These are phyloP conservation scores for Phytophthora idaei DNA, from an alignment of 352 stramenopile genomes.

Conservation along the genomic window DNA sequence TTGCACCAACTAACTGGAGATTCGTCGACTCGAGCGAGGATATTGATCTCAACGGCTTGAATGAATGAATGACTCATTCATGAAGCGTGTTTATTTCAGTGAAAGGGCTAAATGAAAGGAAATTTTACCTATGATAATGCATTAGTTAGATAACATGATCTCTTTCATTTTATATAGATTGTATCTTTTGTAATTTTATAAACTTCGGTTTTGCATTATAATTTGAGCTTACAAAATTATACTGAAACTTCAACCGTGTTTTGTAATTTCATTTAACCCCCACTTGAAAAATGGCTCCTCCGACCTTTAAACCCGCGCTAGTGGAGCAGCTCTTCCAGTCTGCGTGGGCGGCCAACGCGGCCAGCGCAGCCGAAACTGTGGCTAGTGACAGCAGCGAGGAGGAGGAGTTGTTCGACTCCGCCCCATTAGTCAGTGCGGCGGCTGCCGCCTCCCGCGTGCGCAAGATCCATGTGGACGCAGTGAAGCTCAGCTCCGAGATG, in stretches of 20 bases:
- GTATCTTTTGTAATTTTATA: too few relatives aligned
- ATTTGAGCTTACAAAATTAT: too few relatives aligned
- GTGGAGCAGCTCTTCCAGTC: conserved; percentile 79
- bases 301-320: conserved; percentile 60
- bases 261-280: too few relatives aligned
- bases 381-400: conserved; percentile 44
- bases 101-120: too few relatives aligned
- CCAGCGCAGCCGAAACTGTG: conserved; percentile 21
- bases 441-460: conserved; percentile 45
- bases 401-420: conserved; percentile 55
- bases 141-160: not conserved
- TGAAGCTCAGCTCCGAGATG: conserved; percentile 79
- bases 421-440: conserved; percentile 30
- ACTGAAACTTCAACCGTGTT: too few relatives aligned
- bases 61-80: conserved; percentile 7
- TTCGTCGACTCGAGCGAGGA: not conserved
- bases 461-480: conserved; percentile 79
- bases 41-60: conserved; percentile 10
- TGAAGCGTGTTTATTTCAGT: conserved; percentile 5
- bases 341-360: conserved; percentile 52
- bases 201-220: too few relatives aligned
- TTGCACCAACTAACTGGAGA: not conserved
- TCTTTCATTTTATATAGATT: not conserved
- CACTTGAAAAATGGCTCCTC: conserved; percentile 20
- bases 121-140: not conserved